A percentile compares a stretch with the other conserved stretches of the same genome.
Evolutionary conservation across 441 rosid species (phyloP).

Genomic region (Pelargonium myrrhifolium): DNA sequence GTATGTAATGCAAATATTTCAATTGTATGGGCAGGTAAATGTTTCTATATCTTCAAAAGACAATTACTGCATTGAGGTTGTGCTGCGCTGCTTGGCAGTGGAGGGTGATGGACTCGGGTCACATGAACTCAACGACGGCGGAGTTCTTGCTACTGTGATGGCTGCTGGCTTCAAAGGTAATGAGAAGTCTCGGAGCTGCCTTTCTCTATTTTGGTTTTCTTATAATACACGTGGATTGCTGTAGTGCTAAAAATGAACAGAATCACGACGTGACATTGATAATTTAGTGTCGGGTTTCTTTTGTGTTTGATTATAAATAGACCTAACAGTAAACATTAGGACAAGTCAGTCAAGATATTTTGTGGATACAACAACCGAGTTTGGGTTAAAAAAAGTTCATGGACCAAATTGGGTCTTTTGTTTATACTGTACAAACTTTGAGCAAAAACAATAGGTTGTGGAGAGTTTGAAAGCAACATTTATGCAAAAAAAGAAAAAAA

Average conservation of each 20-base stretch:
- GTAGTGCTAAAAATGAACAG: constrained; percentile 7
- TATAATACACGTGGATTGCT: constrained; percentile 14
- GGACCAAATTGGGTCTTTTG: too few species aligned
- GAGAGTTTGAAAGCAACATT: too few species aligned
- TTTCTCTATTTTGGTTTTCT: not conserved
- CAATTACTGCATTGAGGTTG: constrained; percentile 75
- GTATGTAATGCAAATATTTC: not conserved
- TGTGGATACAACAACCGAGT: too few species aligned
- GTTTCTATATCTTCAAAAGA: constrained; percentile 68
- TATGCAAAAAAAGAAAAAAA: too few species aligned
- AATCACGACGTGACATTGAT: not conserved
- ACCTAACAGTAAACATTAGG: not conserved
- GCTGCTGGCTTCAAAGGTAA: constrained; percentile 96
- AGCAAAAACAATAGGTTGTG: too few species aligned
- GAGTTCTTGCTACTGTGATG: constrained; percentile 68
- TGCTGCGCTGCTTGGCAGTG: constrained; percentile 81
- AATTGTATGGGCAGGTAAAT: constrained; percentile 53
- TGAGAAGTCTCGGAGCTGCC: constrained; percentile 18
- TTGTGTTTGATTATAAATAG: not conserved
- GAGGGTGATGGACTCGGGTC: constrained; percentile 87
- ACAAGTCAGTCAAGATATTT: too few species aligned
- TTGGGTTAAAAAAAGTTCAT: too few species aligned
- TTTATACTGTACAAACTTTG: too few species aligned
- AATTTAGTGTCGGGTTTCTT: not conserved
- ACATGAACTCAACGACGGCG: constrained; percentile 59